Evolutionary conservation across 768 basidiomycete species (phyloP), one percentile per base, ranked within the genome.

Genomic region (Fibroporia radiculosa): DNA sequence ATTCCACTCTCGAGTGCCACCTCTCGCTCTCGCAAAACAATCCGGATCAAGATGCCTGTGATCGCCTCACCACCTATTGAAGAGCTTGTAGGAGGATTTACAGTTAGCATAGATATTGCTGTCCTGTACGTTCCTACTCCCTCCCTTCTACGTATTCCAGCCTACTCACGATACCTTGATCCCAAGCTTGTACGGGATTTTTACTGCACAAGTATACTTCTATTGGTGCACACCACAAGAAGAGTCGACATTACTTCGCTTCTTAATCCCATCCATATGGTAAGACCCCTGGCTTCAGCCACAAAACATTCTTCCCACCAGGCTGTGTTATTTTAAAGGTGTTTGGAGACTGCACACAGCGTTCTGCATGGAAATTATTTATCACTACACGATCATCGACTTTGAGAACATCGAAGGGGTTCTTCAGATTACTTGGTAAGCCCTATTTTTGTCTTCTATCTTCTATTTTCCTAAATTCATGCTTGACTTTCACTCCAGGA

Each of bases 381-480:
- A 45, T 24, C 11, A 7, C 8, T 49, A 49, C 25, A 24, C 39
- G 16, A 41, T 49, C 16, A 13, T 28, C 16, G 38, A 41, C 19
- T 45, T 45, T 24, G 44, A 32, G 14, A 27, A 45, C 20, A 23
- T 42, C 3, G 4, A 27, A 12, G 31, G n/a, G 6, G 25, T 45
- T 13, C 31, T 22, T 14, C 12, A 24, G 14, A 45, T 45, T 19
- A 20, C 41, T 6, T 49, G 43, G 48, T 49, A 16, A 23, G 48
- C 28, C 23, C 5, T 24, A 6, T 12, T 14, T 36, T 24, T 18
- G 13, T 1, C 16, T 24, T 32, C n/a, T n/a, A n/a, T n/a, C n/a
- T n/a, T n/a, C n/a, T 5, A 3, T n/a, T n/a, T n/a, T n/a, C n/a
- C n/a, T n/a, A n/a, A n/a, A n/a, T n/a, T n/a, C n/a, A n/a, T n/a